Evolutionary conservation across 345 rosid species (phyloP).

Genomic region (Xanthoceras sorbifolium): DNA sequence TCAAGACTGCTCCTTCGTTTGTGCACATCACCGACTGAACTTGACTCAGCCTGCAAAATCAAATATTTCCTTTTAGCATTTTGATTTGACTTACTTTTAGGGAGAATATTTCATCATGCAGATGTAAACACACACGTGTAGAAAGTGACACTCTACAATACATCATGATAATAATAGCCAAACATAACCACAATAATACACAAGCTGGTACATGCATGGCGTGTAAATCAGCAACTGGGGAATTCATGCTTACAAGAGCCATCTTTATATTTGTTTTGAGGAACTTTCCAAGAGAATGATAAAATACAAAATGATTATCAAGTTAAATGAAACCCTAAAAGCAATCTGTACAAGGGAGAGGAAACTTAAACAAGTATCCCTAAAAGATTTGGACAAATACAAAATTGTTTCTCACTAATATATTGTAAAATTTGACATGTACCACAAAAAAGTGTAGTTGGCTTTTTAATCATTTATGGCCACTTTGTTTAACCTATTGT

Average conservation of each 20-base stretch:
- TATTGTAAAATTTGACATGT: not conserved
- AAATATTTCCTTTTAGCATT: not conserved
- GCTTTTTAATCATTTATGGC: not conserved
- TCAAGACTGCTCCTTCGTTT: constrained; percentile 61
- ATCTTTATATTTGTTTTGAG: not conserved
- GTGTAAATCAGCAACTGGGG: not conserved
- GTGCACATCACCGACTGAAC: constrained; percentile 47
- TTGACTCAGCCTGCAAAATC: constrained; percentile 52
- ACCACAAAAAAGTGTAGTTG: not conserved
- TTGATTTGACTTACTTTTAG: not conserved
- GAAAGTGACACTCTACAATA: not conserved
- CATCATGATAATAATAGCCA: not conserved
- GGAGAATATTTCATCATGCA: not conserved
- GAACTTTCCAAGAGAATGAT: not conserved
- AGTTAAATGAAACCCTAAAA: not conserved
- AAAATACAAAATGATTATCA: not conserved
- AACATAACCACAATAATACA: not conserved
- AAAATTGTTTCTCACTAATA: not conserved
- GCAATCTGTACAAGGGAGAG: not conserved
- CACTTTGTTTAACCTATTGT: not conserved
- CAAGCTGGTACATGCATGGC: not conserved
- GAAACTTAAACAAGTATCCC: not conserved
- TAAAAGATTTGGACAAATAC: not conserved
- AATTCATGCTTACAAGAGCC: not conserved
- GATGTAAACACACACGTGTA: not conserved